Evolutionary conservation across 2,329 filamentous ascomycete genomes (phyloP).

Genomic region (Raffaelea albimanens): DNA sequence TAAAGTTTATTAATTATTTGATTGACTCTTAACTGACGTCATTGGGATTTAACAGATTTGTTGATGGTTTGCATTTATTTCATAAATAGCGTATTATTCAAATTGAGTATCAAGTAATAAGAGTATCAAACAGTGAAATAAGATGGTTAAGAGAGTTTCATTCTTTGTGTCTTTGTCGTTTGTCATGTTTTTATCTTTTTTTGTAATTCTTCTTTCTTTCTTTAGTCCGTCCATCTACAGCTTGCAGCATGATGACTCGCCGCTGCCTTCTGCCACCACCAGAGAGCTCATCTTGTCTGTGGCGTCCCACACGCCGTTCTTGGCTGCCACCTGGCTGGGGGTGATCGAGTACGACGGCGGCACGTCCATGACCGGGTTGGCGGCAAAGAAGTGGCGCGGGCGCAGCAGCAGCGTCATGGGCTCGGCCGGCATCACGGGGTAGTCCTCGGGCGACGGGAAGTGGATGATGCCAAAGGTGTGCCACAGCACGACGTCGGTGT

Average conservation of each 20-base stretch:
- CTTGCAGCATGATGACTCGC: neutral
- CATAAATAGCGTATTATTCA: too few relatives aligned
- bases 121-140: too few relatives aligned
- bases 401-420: conserved; percentile 73
- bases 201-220: neutral
- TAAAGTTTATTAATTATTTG: too few relatives aligned
- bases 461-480: conserved; percentile 89
- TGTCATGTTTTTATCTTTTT: neutral
- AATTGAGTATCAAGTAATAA: too few relatives aligned
- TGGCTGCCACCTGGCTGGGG: conserved; percentile 55
- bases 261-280: conserved; percentile 16
- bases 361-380: conserved; percentile 73
- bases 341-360: conserved; percentile 65
- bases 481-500: conserved; percentile 85
- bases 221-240: neutral
- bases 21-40: too few relatives aligned
- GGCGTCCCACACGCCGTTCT: conserved; percentile 32
- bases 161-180: too few relatives aligned
- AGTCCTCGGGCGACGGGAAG: conserved; percentile 84
- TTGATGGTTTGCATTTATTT: neutral
- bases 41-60: neutral
- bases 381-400: conserved; percentile 73
- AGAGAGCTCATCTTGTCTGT: conserved; percentile 38
- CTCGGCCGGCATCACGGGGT: conserved; percentile 83
- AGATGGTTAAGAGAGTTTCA: too few relatives aligned